Base-by-base conservation (phyloP, 169 alveolate species). In the Plasmodium sp. region DNA sequence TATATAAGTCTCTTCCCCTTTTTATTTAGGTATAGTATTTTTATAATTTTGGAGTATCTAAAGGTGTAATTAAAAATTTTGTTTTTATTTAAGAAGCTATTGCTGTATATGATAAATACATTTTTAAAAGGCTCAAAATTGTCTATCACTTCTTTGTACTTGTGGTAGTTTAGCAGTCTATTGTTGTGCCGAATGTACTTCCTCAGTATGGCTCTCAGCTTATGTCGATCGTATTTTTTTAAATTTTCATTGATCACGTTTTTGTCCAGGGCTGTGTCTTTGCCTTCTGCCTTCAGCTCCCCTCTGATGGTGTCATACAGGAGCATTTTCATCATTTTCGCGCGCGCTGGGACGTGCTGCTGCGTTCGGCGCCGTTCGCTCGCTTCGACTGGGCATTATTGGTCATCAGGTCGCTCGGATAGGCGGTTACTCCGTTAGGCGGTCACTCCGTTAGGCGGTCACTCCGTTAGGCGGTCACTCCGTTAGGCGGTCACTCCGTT, bases 151-250 rank as follows among this genome's bases (percentile, higher is more conserved):
- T 90, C 90, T 62, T 90, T 90, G 82, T 36, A 90, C 45, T 43
- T 90, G 33, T 79, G 90, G 16, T 90, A 90, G 74, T 90, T 90
- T 51, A 90, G 73, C 36, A 90, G 58, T 41, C 90, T 80, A 39
- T 90, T 90, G 83, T 67, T 80, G 72, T 90, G 83, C 7, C 94
- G 94, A 80, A 90, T 90, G 54, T 79, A 67, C 39, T 90, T 90
- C 90, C 94, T 90, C 22, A 90, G 82, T 62, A 81, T 79, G 79
- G 82, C 74, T 67, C 94, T 45, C 36, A 90, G 90, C 54, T 90
- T 90, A 90, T 80, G 88, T 39, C 82, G 81, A 51, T 90, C 94
- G 72, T 90, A 80, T 56, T 90, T 90, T 90, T 90, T 80, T 58
- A 73, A 43, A 34, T 80, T 67, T 16, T 43, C 91, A 80, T 90